Percentiles rank a stretch among this genome's conserved stretches.
These are phyloP conservation scores for Populus euphratica DNA, from an alignment of 345 rosid genomes.

Conservation along the genomic window DNA sequence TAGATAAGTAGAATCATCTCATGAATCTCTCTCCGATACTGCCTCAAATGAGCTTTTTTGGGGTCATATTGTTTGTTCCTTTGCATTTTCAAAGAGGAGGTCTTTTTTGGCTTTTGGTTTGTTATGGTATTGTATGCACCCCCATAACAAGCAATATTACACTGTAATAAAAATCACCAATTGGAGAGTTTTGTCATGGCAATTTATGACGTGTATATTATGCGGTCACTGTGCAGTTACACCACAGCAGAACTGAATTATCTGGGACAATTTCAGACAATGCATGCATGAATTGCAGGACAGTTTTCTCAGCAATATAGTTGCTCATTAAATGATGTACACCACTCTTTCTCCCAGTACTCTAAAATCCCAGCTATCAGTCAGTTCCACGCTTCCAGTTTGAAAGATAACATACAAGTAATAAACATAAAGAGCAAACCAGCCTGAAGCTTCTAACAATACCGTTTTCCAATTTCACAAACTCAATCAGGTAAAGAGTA, in stretches of 20 bases:
- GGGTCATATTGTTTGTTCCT: no score
- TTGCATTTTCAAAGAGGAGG: neutral
- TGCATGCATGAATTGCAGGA: neutral
- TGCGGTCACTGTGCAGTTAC: neutral
- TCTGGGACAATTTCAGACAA: neutral
- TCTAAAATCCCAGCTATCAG: neutral
- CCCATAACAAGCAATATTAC: no score
- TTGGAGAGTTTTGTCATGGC: neutral
- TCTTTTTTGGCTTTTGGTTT: no score
- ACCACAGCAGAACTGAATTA: neutral
- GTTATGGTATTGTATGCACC: no score
- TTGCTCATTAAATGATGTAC: neutral
- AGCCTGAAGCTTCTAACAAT: neutral
- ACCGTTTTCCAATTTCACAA: neutral
- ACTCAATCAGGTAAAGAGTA: neutral
- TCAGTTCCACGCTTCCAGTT: neutral
- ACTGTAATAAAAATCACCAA: neutral
- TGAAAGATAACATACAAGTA: neutral
- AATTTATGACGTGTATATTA: neutral
- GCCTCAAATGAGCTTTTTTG: no score
- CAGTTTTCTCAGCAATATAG: neutral
- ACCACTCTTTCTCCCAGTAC: neutral
- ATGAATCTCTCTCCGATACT: no score
- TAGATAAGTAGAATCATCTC: no score
- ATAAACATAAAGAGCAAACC: neutral